A percentile compares a stretch with the other conserved stretches of the same genome.
Conservation (phyloP, 2,329 filamentous ascomycete species). For the Tothia fuscella region DNA sequence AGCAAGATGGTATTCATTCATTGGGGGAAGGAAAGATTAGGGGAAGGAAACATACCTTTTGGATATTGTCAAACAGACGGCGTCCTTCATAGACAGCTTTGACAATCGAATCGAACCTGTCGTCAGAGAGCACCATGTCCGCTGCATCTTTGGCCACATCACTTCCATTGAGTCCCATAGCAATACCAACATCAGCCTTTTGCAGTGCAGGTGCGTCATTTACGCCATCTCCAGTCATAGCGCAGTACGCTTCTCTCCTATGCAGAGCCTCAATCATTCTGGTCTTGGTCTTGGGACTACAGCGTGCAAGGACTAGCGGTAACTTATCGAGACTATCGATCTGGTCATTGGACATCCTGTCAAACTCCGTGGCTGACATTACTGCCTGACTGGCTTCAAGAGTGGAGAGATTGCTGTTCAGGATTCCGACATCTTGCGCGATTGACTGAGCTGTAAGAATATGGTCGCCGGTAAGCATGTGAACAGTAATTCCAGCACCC, state of each 20-base stretch:
- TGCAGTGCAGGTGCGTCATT: conserved; percentile 30
- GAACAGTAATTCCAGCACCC: conserved; percentile 35
- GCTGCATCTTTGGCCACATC: conserved; percentile 30
- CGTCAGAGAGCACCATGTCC: conserved; percentile 29
- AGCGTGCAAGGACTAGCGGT: conserved; percentile 34
- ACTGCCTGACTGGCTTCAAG: conserved; percentile 21
- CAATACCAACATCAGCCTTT: conserved; percentile 29
- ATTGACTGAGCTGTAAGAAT: conserved; percentile 35
- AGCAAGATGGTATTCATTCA: background rate
- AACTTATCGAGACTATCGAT: conserved; percentile 30
- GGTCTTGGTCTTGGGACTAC: conserved; percentile 35
- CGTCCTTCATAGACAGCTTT: conserved; percentile 30
- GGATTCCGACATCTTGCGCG: conserved; percentile 34
- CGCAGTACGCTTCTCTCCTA: conserved; percentile 25
- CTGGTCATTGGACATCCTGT: conserved; percentile 30
- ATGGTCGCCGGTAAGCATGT: conserved; percentile 39
- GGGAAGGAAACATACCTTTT: conserved; percentile 19
- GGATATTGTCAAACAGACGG: conserved; percentile 30
- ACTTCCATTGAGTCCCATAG: conserved; percentile 27
- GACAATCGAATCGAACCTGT: conserved; percentile 31
- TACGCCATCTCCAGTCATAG: conserved; percentile 33
- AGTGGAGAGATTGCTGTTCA: conserved; percentile 22
- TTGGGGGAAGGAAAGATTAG: background rate
- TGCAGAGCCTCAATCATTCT: conserved; percentile 34
- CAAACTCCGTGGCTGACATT: conserved; percentile 34